These are phyloP conservation scores for Dioszegia hungarica DNA, from an alignment of 768 basidiomycete species.

Conservation along the genomic window DNA sequence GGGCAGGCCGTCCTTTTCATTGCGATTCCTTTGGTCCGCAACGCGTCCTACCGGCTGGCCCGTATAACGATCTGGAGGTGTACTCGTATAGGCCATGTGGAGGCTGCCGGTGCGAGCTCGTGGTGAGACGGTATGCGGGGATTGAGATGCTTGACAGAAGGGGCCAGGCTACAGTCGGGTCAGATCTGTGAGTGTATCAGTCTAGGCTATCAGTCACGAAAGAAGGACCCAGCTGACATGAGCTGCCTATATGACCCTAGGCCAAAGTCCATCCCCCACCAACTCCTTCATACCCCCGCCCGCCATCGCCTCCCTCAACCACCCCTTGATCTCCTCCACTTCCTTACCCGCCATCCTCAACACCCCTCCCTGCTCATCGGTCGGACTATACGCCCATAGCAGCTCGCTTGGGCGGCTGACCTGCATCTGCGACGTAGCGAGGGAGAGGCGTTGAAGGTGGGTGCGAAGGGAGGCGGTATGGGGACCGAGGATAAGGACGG, in stretches of 20 bases:
- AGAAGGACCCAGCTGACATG: too few species aligned
- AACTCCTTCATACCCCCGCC: slow-evolving; percentile 27
- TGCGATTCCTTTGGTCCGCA: too few species aligned
- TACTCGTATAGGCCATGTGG: too few species aligned
- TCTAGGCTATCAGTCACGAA: too few species aligned
- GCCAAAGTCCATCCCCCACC: slow-evolving; percentile 45
- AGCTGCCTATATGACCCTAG: slow-evolving; percentile 32
- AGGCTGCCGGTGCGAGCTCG: too few species aligned
- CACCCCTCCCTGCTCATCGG: slow-evolving; percentile 56
- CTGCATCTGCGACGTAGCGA: slow-evolving; percentile 62
- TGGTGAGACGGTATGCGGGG: too few species aligned
- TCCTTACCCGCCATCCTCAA: slow-evolving; percentile 71
- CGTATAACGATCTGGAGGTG: too few species aligned
- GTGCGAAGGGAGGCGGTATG: slow-evolving; percentile 54
- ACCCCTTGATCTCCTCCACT: slow-evolving; percentile 67
- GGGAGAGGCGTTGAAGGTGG: slow-evolving; percentile 56
- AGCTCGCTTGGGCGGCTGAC: slow-evolving; percentile 56
- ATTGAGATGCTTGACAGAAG: too few species aligned
- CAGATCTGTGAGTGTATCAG: too few species aligned
- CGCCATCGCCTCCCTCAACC: slow-evolving; percentile 60
- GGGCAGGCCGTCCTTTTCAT: too few species aligned
- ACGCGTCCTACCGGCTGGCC: too few species aligned
- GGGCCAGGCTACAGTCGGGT: too few species aligned
- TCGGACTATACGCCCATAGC: slow-evolving; percentile 73
- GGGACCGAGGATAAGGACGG: slow-evolving; percentile 72